Conservation (phyloP, 345 rosid genomes). For the Populus euphratica region DNA sequence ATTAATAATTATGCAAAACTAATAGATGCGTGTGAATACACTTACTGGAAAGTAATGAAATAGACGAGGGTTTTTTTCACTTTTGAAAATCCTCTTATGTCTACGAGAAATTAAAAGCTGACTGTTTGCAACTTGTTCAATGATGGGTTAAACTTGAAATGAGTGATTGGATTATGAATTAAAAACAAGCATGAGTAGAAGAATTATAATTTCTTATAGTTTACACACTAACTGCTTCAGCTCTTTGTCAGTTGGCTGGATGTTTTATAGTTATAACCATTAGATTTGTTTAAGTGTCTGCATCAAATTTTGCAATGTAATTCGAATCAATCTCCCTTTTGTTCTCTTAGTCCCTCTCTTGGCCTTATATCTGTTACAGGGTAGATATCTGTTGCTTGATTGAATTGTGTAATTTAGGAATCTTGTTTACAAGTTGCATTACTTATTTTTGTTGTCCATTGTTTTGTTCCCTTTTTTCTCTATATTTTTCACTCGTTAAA, state of each 20-base stretch:
- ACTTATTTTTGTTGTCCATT: background rate
- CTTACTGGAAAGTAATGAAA: background rate
- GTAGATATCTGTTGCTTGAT: too few species aligned
- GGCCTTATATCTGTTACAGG: too few species aligned
- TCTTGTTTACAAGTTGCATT: background rate
- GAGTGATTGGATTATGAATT: background rate
- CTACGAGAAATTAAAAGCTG: background rate
- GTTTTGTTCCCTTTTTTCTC: background rate
- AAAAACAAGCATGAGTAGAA: background rate
- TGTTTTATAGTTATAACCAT: background rate
- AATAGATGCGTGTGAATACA: background rate
- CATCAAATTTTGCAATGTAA: too few species aligned
- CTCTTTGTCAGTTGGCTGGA: background rate
- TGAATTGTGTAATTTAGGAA: background rate
- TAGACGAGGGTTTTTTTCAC: background rate
- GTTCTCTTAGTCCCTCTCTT: too few species aligned
- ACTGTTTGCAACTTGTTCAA: background rate
- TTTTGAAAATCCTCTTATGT: too few species aligned
- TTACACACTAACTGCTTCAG: background rate
- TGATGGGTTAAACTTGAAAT: background rate
- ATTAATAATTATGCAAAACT: too few species aligned
- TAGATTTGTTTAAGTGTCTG: too few species aligned
- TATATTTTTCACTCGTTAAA: background rate
- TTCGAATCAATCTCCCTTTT: too few species aligned
- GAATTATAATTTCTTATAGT: too few species aligned